These are phyloP conservation scores for Boletus mariae DNA, from an alignment of 1,284 basidiomycete species.

Conservation along the genomic window DNA sequence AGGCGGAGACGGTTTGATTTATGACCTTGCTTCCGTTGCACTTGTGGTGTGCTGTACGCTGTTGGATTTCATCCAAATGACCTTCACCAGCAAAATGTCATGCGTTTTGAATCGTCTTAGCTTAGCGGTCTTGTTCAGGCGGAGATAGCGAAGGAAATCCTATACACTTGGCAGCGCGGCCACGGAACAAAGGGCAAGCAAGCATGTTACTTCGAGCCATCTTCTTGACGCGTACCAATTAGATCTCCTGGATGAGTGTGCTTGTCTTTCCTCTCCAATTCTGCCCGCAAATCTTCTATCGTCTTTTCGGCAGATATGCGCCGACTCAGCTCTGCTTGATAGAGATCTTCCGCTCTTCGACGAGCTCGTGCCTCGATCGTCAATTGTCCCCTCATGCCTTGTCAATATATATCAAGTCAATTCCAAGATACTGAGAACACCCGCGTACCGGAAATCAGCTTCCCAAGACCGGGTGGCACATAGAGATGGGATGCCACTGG, in stretches of 20 bases:
- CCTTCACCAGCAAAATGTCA: no score
- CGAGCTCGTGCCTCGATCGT: slow-evolving; percentile 31
- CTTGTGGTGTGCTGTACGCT: no score
- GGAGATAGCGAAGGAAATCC: no score
- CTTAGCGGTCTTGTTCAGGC: no score
- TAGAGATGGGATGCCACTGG: slow-evolving; percentile 28
- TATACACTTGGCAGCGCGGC: no score
- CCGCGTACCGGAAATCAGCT: slow-evolving; percentile 35
- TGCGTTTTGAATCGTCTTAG: no score
- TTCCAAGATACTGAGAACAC: not conserved
- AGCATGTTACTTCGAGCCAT: not conserved
- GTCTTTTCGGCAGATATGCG: slow-evolving; percentile 24
- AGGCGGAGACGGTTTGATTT: not conserved
- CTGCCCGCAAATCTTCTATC: slow-evolving; percentile 13
- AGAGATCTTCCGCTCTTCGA: slow-evolving; percentile 30
- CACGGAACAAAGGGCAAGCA: not conserved
- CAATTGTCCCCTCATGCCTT: slow-evolving; percentile 37
- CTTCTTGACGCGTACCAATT: not conserved
- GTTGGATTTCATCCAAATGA: no score
- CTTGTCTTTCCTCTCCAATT: slow-evolving; percentile 6
- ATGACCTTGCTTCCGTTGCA: no score
- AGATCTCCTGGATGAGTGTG: not conserved
- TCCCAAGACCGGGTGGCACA: slow-evolving; percentile 35
- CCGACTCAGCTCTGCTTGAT: slow-evolving; percentile 23
- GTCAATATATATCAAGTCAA: slow-evolving; percentile 8